These are phyloP conservation scores for Metschnikowia santaceciliae DNA, from an alignment of 805 yeast species.

Conservation along the genomic window DNA sequence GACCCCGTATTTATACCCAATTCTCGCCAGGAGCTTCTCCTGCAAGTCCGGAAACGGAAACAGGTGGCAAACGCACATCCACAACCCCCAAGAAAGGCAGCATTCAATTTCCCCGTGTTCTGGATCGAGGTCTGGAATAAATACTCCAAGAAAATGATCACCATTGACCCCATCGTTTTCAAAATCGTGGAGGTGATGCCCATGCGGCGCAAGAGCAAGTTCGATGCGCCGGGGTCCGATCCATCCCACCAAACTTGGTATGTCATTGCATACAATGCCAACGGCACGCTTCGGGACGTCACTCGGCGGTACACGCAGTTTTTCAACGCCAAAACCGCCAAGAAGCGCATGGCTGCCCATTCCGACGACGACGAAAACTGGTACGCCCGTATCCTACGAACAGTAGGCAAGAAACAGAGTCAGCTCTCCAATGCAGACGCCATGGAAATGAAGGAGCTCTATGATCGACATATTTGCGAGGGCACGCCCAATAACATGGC, in stretches of 20 bases:
- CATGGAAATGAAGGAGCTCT: conserved; percentile 58
- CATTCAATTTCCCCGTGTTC: conserved; percentile 59
- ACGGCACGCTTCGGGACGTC: conserved; percentile 69
- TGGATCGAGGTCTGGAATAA: conserved; percentile 96
- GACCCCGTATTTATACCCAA: conserved; percentile 20
- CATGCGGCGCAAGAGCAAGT: conserved; percentile 45
- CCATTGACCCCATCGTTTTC: conserved; percentile 75
- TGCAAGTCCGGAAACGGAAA: conserved; percentile 1
- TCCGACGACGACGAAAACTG: conserved; percentile 55
- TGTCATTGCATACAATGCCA: conserved; percentile 70
- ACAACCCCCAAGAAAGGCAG: neutral
- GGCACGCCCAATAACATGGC: conserved; percentile 83
- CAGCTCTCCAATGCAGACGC: conserved; percentile 38
- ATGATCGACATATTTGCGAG: conserved; percentile 61
- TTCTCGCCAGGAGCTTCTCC: conserved; percentile 13
- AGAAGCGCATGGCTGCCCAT: conserved; percentile 59
- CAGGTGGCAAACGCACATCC: too few species aligned
- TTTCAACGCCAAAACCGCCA: conserved; percentile 71
- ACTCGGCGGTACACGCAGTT: conserved; percentile 75
- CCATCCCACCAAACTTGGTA: conserved; percentile 60
- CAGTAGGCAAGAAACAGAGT: conserved; percentile 24
- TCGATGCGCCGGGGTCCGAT: conserved; percentile 72
- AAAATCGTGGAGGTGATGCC: conserved; percentile 60
- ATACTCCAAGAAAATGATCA: conserved; percentile 68
- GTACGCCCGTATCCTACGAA: conserved; percentile 49